Base-by-base conservation (phyloP, 306 rosid genomes). In the Prunus fruticosa region DNA sequence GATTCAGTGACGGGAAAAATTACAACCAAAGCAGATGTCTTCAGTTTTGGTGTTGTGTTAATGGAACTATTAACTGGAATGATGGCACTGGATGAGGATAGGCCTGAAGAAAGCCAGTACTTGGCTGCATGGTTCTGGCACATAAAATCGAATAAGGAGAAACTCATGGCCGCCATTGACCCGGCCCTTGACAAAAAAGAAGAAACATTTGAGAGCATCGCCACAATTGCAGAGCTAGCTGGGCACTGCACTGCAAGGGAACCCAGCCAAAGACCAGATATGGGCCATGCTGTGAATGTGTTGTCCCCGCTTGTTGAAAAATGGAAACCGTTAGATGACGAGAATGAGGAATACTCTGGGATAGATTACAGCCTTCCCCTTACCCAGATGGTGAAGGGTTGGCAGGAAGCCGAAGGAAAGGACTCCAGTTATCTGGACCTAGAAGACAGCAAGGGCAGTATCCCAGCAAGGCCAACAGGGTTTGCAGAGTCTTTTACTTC, bases 201-300 rank as follows among this genome's bases (percentile, higher is more conserved):
- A 84, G 99, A 95, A 80, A 91, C 84, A 12, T 86, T 82, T 6
- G 98, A 91, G 66, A 92, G 88, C 87, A 79, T 96, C 10, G 57
- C 82, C 32, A 73, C 60, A 22, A 84, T 96, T 56, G 91, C 96
- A 0, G 98, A 96, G 76, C 87, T 96, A 75, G 99, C 98, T 3
- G 99, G 98, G 32, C 99, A 96, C 80, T 96, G 99, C 93, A 87
- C 97, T 53, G 93, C 98, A 22, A 91, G 99, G 76, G 99, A 96
- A 78, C 97, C 99, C 8, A 25, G 45, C 79, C 99, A 96, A 64
- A 79, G 99, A 72, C 99, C 99, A 11, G 98, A 96, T 58, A 96
- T 96, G 99, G 91, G 99, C 34, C 93, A 96, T 14, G 97, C 97
- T 2, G 99, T 96, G 58, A 92, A 86, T 57, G 93, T 96, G 54